Evolutionary conservation across 345 rosid species (phyloP).

Genomic region (Salix dunnii): DNA sequence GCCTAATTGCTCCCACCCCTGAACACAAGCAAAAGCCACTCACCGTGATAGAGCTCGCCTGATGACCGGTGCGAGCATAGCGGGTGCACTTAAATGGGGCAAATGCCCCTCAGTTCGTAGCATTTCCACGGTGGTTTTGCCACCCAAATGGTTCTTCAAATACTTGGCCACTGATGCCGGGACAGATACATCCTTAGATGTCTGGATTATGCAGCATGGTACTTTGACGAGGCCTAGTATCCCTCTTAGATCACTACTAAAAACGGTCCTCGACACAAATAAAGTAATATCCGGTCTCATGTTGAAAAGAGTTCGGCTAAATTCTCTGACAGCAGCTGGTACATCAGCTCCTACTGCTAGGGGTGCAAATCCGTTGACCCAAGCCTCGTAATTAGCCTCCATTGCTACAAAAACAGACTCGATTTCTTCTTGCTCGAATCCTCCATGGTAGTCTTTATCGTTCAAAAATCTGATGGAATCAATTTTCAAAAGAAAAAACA

Average conservation of each 20-base stretch:
- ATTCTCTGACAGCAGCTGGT: constrained; percentile 73
- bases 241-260: constrained; percentile 63
- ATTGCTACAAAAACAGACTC: constrained; percentile 68
- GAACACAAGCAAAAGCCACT: not conserved
- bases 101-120: constrained; percentile 75
- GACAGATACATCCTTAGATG: constrained; percentile 55
- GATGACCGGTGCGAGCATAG: constrained; percentile 51
- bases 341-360: constrained; percentile 77
- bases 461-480: constrained; percentile 21
- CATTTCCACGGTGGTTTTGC: constrained; percentile 56
- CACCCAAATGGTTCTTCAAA: constrained; percentile 58
- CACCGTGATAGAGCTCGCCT: constrained; percentile 64
- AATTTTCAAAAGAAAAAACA: not conserved
- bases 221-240: constrained; percentile 61
- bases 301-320: constrained; percentile 78
- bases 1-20: not conserved
- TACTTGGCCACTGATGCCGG: constrained; percentile 73
- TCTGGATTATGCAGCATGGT: constrained; percentile 68
- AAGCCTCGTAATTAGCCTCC: constrained; percentile 76
- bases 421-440: constrained; percentile 59
- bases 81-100: constrained; percentile 81
- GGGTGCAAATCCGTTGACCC: constrained; percentile 77
- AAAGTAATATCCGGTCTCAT: constrained; percentile 87
- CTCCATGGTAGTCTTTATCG: constrained; percentile 70
- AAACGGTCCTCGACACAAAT: constrained; percentile 56